phyloP scores from a whole-genome alignment of 371 early-diverging fungal genomes.

The Zopfochytrium polystomum region DNA sequence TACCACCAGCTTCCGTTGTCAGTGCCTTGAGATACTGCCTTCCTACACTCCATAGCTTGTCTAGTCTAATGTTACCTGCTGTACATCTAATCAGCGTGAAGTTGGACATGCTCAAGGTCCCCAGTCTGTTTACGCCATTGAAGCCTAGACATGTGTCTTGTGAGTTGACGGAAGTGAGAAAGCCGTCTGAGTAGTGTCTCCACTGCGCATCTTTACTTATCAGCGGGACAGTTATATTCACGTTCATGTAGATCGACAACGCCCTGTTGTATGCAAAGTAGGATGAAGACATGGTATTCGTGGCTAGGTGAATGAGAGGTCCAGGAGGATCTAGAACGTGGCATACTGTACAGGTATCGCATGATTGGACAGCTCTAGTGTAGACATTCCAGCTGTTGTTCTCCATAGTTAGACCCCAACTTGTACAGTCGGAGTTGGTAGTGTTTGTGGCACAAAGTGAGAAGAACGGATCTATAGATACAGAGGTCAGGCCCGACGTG shows the following conservation, averaged over 20 bases:
- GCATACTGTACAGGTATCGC: background rate
- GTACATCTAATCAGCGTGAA: too few species aligned
- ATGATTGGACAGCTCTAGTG: background rate
- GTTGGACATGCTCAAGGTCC: too few species aligned
- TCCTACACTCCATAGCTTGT: too few species aligned
- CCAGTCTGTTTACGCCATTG: too few species aligned
- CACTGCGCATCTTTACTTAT: background rate
- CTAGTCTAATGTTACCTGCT: too few species aligned
- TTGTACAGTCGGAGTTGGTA: background rate
- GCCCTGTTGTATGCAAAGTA: background rate
- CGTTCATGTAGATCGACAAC: background rate
- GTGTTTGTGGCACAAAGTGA: background rate
- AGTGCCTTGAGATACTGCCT: too few species aligned
- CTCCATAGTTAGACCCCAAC: background rate
- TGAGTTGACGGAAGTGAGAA: background rate
- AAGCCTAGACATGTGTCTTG: conserved; percentile 1
- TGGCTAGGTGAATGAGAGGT: too few species aligned
- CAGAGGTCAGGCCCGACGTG: background rate
- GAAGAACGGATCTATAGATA: background rate
- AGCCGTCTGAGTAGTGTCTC: background rate
- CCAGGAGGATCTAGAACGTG: background rate
- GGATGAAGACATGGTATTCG: background rate
- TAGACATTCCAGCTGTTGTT: background rate
- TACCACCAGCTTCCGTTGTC: too few species aligned
- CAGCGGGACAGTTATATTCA: background rate